Base-by-base conservation (phyloP, 345 rosid genomes). In the Tarenaya hassleriana region DNA sequence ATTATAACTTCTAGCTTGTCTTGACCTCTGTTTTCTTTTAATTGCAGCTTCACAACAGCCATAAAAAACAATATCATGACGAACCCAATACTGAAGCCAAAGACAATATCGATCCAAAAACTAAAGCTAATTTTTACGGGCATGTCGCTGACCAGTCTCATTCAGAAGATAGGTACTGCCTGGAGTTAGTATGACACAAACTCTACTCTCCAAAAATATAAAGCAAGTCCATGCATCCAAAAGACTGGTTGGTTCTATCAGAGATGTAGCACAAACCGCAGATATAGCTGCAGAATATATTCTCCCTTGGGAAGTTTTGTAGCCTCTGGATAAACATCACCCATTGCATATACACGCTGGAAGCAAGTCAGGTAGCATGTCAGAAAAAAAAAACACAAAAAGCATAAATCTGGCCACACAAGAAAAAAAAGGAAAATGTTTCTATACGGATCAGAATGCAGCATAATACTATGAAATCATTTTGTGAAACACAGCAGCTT, bases 241-340 rank as follows among this genome's bases (percentile, higher is more conserved):
- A 24, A 24, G 29, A 5, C 5, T 24, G 29, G 29, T 5, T 24
- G 5, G 29, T 24, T 38, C 24, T 17, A 55, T 47, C 46, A 41
- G 55, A 50, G 56, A 56, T 40, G 37, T 18, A 52, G 37, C 31
- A 56, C 61, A 56, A 69, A 87, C 98, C 98, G 81, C 55, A 92
- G 58, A 73, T 75, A 83, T 16, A 88, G 64, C 66, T 71, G 95
- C 54, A 92, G 73, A 58, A 55, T 78, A 69, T 85, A 88, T 57
- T 88, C 98, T n/a, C 97, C 98, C 79, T 85, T 85, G 0, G 94
- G 90, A 65, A 92, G 95, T 67, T 83, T 85, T 60, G 84, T 69
- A 63, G 79, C 74, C 13, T 50, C 53, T 8, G 98, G 98, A 77
- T 88, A 92, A 58, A 67, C 85, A 65, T 92, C 98, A 50, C 97